Evolutionary conservation across 75 land plant species (phyloP), one percentile per base, ranked within the genome.

Genomic region (Picea sitchensis): DNA sequence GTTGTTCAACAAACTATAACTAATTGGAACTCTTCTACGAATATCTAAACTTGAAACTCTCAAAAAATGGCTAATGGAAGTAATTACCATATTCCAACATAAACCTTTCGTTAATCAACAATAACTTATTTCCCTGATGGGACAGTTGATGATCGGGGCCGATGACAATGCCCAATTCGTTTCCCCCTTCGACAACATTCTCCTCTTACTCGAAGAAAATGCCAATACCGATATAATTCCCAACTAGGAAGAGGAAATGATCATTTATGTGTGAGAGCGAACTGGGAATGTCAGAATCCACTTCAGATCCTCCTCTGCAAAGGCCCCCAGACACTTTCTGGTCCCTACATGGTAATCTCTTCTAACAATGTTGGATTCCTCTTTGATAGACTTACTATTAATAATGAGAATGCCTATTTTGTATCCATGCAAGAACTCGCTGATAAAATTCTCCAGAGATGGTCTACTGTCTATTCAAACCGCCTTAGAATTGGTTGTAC

Each of bases 241-340:
- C 5, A 2, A 30, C 67, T 0, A 84, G 38, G 81, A 83, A 11
- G 76, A 68, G 44, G 73, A 75, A 34, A 75, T 81, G 71, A 31
- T 91, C 56, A 82, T 85, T 58, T 94, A 65, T 83, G 85, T 94
- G 75, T 92, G 94, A 58, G 96, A 94, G 77, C 77, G 96, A n/a
- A 78, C 88, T 65, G 96, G 92, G 26, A 65, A 82, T 1, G 83
- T 91, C 56, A 79, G 76, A 51, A 76, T 92, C 17, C 83, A 82
- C 83, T 62, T 79, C 64, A 73, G 57, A 77, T 73, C 77, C 0
- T 54, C 32, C 11, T 2, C 0, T 26, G 65, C 75, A 36, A 75
- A 26, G 2, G 78, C 47, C 17, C 14, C 34, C 14, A 64, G 78
- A 4, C 64, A 58, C 26, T 20, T 75, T 26, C 26, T 26, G 26